phyloP scores from a whole-genome alignment of 805 yeast genomes.

The Hanseniaspora vineae region DNA sequence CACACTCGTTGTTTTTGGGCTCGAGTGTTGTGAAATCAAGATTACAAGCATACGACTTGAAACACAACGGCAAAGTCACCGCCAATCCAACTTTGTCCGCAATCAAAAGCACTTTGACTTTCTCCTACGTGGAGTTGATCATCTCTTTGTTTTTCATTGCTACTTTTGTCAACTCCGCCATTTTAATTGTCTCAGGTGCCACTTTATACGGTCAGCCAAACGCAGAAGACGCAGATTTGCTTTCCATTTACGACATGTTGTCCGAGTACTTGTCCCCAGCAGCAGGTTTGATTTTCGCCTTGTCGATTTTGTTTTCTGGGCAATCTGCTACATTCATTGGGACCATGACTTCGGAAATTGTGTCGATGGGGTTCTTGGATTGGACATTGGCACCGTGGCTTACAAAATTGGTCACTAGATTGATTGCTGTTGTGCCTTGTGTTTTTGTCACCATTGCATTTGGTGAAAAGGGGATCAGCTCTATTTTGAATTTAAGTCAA shows the following conservation, averaged over 20 bases:
- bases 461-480: constrained; percentile 73
- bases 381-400: constrained; percentile 77
- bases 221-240: constrained; percentile 67
- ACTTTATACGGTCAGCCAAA: constrained; percentile 55
- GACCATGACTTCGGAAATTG: constrained; percentile 89
- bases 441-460: constrained; percentile 54
- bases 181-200: constrained; percentile 84
- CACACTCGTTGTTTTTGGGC: constrained; percentile 76
- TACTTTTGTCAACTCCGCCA: constrained; percentile 78
- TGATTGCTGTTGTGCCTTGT: constrained; percentile 64
- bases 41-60: constrained; percentile 57
- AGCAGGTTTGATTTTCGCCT: constrained; percentile 81
- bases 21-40: constrained; percentile 81
- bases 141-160: constrained; percentile 70
- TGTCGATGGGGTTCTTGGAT: constrained; percentile 74
- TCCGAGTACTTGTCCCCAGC: constrained; percentile 61
- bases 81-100: constrained; percentile 53
- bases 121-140: constrained; percentile 58
- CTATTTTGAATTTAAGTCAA: constrained; percentile 66
- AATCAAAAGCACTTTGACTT: constrained; percentile 56
- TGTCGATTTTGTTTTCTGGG: constrained; percentile 83
- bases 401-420: constrained; percentile 65
- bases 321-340: constrained; percentile 92
- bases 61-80: constrained; percentile 21
- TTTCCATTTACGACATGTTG: constrained; percentile 65